phyloP scores from a whole-genome alignment of 192 early-diverging fungal genomes.

The Mortierella hygrophila region DNA sequence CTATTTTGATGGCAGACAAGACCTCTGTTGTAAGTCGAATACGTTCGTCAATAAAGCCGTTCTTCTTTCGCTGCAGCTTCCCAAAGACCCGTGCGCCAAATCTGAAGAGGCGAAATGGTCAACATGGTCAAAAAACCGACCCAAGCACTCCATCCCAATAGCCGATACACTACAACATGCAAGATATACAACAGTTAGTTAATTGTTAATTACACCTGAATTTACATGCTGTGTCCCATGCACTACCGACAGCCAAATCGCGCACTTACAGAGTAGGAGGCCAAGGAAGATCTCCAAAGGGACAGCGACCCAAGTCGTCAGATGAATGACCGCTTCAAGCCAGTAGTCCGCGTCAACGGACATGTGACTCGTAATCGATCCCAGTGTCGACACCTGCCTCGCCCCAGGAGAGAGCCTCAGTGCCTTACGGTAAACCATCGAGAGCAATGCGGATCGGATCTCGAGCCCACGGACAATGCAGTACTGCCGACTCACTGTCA shows the following conservation, averaged over 20 bases:
- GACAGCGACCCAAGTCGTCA: conserved; percentile 29
- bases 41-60: conserved; percentile 48
- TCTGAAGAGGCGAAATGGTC: conserved; percentile 35
- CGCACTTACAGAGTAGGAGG: conserved; percentile 21
- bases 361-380: conserved; percentile 37
- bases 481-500: conserved; percentile 39
- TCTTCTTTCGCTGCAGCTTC: conserved; percentile 22
- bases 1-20: conserved; percentile 53
- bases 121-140: conserved; percentile 25
- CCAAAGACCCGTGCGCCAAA: conserved; percentile 31
- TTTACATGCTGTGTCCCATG: neutral
- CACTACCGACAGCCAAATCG: neutral
- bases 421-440: conserved; percentile 69
- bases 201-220: neutral
- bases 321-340: conserved; percentile 7
- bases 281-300: conserved; percentile 36
- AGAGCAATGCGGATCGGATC: conserved; percentile 58
- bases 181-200: neutral
- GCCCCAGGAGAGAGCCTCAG: conserved; percentile 60
- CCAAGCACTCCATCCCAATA: conserved; percentile 49
- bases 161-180: neutral
- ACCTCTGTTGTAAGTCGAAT: conserved; percentile 52
- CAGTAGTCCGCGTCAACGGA: conserved; percentile 35
- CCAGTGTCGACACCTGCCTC: conserved; percentile 31
- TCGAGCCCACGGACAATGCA: conserved; percentile 58